Conservation (phyloP, 2,329 filamentous ascomycete species). For the Rachicladosporium sp. region DNA sequence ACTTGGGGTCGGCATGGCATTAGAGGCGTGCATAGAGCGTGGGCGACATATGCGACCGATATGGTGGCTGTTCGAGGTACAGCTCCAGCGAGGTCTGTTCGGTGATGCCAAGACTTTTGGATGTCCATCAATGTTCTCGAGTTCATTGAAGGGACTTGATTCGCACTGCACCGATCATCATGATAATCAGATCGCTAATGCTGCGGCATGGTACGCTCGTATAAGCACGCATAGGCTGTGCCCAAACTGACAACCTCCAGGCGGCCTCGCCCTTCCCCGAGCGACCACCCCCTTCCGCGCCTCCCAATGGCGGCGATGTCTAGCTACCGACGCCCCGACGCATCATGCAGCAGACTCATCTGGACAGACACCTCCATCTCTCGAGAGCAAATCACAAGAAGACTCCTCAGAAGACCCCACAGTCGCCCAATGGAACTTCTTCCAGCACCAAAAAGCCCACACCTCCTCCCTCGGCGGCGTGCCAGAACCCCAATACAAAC, state of each 20-base stretch:
- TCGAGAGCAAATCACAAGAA: slow-evolving; percentile 15
- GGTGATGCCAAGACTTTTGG: slow-evolving; percentile 2
- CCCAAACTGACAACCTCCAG: slow-evolving; percentile 13
- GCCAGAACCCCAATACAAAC: slow-evolving; percentile 46
- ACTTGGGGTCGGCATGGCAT: slow-evolving; percentile 15
- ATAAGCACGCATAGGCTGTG: neutral
- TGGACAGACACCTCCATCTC: slow-evolving; percentile 21
- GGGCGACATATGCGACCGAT: neutral
- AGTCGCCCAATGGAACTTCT: slow-evolving; percentile 31
- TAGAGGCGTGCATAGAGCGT: slow-evolving; percentile 3
- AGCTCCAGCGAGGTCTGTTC: neutral
- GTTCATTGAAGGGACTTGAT: neutral
- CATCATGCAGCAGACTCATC: slow-evolving; percentile 10
- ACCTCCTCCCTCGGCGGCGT: slow-evolving; percentile 27
- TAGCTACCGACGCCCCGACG: slow-evolving; percentile 22
- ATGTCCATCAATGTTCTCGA: slow-evolving; percentile 1
- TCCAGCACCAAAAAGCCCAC: slow-evolving; percentile 29
- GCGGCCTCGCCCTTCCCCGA: slow-evolving; percentile 27
- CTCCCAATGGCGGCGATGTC: slow-evolving; percentile 22
- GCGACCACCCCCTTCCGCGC: slow-evolving; percentile 20
- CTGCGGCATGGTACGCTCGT: slow-evolving; percentile 26
- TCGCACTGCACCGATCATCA: no score
- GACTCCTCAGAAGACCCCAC: slow-evolving; percentile 19
- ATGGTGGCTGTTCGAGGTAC: neutral
- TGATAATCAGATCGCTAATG: slow-evolving; percentile 32